Evolutionary conservation across 306 rosid species (phyloP).

Genomic region (Canavalia gladiata): DNA sequence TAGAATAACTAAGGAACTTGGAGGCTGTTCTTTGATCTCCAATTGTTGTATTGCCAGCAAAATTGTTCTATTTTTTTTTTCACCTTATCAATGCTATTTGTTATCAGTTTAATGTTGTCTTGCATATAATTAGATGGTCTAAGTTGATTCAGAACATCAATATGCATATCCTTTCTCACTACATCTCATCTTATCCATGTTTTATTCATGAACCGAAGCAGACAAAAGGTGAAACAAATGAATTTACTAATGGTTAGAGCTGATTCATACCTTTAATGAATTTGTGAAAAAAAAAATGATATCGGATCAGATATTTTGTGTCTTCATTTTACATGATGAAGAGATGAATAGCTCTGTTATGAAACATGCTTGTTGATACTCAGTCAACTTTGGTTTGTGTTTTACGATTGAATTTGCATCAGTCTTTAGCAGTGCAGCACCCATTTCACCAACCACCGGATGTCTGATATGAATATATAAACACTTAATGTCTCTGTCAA

Average conservation of each 20-base stretch:
- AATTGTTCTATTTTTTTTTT: conserved; percentile 28
- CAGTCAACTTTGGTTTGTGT: not conserved
- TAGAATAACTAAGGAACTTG: conserved; percentile 43
- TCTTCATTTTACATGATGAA: conserved; percentile 15
- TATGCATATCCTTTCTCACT: not conserved
- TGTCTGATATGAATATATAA: not conserved
- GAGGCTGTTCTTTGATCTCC: conserved; percentile 38
- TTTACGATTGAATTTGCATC: not conserved
- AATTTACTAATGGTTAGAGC: not conserved
- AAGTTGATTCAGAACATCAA: conserved; percentile 16
- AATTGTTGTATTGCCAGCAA: conserved; percentile 16
- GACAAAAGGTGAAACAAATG: not conserved
- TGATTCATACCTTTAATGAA: conserved; percentile 13
- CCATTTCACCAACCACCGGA: not conserved
- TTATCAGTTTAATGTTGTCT: conserved; percentile 3
- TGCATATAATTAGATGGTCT: conserved; percentile 3
- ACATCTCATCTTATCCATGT: not conserved
- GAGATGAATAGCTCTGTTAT: not conserved
- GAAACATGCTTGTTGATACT: not conserved
- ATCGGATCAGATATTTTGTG: conserved; percentile 16
- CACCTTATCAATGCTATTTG: conserved; percentile 8
- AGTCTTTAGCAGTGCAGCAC: not conserved
- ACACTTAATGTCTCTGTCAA: not conserved
- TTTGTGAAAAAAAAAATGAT: not conserved
- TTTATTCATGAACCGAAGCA: not conserved